A percentile compares a stretch with the other conserved stretches of the same genome.
These are phyloP conservation scores for Botrytis pseudocinerea DNA, from an alignment of 2,329 filamentous ascomycete genomes.

Conservation along the genomic window DNA sequence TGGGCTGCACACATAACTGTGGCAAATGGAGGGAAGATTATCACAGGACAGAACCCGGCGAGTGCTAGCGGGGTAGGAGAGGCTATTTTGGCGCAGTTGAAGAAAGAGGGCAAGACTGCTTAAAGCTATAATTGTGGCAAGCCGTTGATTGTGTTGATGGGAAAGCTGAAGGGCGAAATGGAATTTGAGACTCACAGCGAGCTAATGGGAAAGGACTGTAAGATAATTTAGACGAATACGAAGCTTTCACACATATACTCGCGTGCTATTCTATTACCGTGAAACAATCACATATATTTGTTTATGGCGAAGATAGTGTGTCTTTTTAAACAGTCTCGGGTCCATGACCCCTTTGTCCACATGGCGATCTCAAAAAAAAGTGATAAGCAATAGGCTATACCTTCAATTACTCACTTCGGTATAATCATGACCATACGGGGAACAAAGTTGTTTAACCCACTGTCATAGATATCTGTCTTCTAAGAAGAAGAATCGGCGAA, in stretches of 20 bases:
- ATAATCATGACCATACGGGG: neutral
- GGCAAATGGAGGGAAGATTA: conserved; percentile 41
- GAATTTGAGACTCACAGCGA: neutral
- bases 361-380: neutral
- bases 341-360: neutral
- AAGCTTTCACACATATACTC: neutral
- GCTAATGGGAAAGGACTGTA: neutral
- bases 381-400: neutral
- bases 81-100: conserved; percentile 39
- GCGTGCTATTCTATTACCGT: neutral
- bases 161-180: neutral
- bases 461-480: neutral
- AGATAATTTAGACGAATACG: neutral
- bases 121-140: neutral
- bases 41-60: conserved; percentile 49
- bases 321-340: neutral
- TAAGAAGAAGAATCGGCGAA: neutral
- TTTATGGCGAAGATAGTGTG: neutral
- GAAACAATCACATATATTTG: neutral
- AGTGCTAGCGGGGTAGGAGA: conserved; percentile 46
- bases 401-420: neutral
- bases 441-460: neutral
- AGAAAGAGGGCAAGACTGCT: neutral
- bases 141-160: neutral
- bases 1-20: conserved; percentile 43